Percentiles rank a stretch among this genome's conserved stretches.
Evolutionary conservation across 139 green algal species (phyloP).

Genomic region (Tetradesmus obliquus): DNA sequence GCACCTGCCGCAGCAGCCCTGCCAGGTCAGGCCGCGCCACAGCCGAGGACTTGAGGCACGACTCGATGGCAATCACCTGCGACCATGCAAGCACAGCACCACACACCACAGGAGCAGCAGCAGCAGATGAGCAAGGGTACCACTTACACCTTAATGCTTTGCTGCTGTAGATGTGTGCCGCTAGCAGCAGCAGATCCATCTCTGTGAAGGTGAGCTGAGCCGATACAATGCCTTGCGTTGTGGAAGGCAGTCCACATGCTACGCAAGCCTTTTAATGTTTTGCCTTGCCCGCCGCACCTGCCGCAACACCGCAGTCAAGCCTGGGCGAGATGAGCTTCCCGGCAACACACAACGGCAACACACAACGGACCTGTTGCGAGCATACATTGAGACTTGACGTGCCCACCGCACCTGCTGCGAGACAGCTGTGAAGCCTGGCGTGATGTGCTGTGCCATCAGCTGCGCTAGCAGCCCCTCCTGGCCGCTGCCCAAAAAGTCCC

Average conservation of each 20-base stretch:
- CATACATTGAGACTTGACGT: background rate
- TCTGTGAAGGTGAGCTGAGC: too few species aligned
- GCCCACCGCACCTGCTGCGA: constrained; percentile 35
- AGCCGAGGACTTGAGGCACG: background rate
- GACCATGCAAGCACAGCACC: background rate
- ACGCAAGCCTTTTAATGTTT: too few species aligned
- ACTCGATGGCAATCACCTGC: constrained; percentile 44
- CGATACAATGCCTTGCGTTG: too few species aligned
- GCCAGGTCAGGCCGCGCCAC: constrained; percentile 39
- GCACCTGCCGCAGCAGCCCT: constrained; percentile 52
- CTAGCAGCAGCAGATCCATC: background rate
- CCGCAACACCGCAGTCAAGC: background rate
- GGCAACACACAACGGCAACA: background rate
- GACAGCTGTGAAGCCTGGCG: constrained; percentile 39
- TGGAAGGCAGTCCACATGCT: too few species aligned
- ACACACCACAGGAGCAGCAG: background rate
- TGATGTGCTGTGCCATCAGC: constrained; percentile 34
- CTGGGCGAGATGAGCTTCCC: background rate
- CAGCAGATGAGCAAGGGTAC: background rate
- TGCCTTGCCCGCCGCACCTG: background rate
- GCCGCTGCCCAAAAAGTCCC: constrained; percentile 16
- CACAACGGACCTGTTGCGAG: background rate
- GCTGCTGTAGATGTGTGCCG: background rate
- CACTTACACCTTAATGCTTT: background rate
- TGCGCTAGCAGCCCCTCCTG: background rate